Evolutionary conservation across 2,329 filamentous ascomycete species (phyloP).

Genomic region (Pseudopithomyces chartarum): DNA sequence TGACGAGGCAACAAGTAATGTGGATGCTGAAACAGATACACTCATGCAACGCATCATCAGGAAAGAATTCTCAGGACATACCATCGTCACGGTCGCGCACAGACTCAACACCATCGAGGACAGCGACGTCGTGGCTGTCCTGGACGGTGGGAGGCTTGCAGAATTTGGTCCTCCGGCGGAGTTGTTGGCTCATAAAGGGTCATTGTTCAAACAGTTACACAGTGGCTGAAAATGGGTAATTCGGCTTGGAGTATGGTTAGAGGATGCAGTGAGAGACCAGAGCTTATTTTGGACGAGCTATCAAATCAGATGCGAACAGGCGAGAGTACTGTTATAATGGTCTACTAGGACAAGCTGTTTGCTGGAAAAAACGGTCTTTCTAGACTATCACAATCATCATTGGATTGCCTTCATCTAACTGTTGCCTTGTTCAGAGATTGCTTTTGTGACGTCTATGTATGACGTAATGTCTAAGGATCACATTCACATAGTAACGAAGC

Average conservation of each 20-base stretch:
- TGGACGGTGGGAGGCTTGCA: constrained; percentile 27
- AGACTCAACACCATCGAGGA: constrained; percentile 28
- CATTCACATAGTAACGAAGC: background rate
- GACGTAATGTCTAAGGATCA: constrained; percentile 2
- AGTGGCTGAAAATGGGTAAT: constrained; percentile 6
- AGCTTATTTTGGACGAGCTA: constrained; percentile 5
- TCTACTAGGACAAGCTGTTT: too few species aligned
- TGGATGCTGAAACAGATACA: constrained; percentile 25
- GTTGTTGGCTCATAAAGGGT: constrained; percentile 9
- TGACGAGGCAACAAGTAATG: constrained; percentile 40
- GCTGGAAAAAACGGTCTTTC: too few species aligned
- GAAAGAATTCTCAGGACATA: constrained; percentile 21
- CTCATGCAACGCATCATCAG: constrained; percentile 22
- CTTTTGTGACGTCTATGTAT: constrained; percentile 1
- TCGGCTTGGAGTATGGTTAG: constrained; percentile 5
- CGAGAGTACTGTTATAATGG: too few species aligned
- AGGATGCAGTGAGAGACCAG: constrained; percentile 1
- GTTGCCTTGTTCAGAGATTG: too few species aligned
- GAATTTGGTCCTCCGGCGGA: constrained; percentile 24
- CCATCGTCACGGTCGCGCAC: constrained; percentile 34
- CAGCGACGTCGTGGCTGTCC: constrained; percentile 29
- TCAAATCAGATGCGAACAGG: too few species aligned
- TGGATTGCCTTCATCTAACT: too few species aligned
- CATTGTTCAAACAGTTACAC: constrained; percentile 4
- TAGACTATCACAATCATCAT: too few species aligned